Conservation (phyloP, 805 yeast genomes). For the Kluyveromyces wickerhamii region DNA sequence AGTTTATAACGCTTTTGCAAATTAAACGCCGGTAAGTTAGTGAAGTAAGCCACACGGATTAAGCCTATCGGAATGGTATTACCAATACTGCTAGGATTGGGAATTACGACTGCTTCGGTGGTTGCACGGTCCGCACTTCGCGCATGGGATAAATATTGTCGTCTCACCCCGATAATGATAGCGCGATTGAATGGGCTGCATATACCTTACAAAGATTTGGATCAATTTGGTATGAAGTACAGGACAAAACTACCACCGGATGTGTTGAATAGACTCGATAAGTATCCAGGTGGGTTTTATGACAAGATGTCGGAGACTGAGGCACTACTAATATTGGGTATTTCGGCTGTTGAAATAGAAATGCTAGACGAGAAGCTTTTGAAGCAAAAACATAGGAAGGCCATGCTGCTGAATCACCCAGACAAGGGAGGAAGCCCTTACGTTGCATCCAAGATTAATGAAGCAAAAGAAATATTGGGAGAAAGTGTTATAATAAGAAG, state of each 20-base stretch:
- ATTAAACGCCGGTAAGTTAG: too few relatives aligned
- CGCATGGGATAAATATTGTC: constrained; percentile 26
- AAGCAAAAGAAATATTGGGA: constrained; percentile 70
- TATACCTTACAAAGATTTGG: constrained; percentile 7
- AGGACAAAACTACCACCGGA: constrained; percentile 8
- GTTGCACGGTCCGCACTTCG: constrained; percentile 22
- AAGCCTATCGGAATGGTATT: too few relatives aligned
- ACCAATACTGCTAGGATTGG: constrained; percentile 26
- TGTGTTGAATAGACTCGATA: constrained; percentile 16
- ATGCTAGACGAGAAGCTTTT: constrained; percentile 41
- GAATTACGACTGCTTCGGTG: constrained; percentile 23
- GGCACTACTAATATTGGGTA: constrained; percentile 57
- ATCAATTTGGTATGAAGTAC: constrained; percentile 8
- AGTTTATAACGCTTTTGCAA: too few relatives aligned
- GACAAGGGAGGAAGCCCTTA: constrained; percentile 91
- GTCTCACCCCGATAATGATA: constrained; percentile 22
- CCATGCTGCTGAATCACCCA: constrained; percentile 88
- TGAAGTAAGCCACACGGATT: too few relatives aligned
- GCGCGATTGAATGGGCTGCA: constrained; percentile 23
- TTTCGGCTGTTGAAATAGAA: constrained; percentile 48
- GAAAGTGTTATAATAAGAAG: constrained; percentile 18
- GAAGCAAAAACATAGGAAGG: constrained; percentile 72
- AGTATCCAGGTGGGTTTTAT: constrained; percentile 56
- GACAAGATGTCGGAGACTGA: constrained; percentile 59
- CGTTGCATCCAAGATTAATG: constrained; percentile 85